Evolutionary conservation across 2,329 filamentous ascomycete genomes (phyloP), one percentile per base, ranked within the genome.

Genomic region (Ilyonectria destructans): DNA sequence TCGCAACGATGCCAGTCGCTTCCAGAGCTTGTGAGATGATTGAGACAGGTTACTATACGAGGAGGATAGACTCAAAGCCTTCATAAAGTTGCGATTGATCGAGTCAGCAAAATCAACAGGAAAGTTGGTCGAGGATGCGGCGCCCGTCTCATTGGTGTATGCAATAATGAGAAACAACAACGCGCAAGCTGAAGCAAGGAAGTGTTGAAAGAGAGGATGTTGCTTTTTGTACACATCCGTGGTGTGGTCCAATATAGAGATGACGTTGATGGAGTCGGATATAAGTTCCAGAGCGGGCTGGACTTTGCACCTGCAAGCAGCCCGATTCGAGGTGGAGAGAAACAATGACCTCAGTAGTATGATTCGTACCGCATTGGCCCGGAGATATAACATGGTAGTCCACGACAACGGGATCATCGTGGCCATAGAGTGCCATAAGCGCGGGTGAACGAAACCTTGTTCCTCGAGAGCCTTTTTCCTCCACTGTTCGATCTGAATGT

Each of bases 401-500:
- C 57, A 59, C 1, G 45, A 31, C 26, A 26, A 26, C 2, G 57
- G 57, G 4, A 45, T n/a, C 5, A 48, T 49, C 10, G 26, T 9
- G 12, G 31, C 31, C 10, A n/a, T 21, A 6, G 46, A 12, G 19
- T 35, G 21, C 29, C 58, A 51, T 13, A 51, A 37, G 17, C 46
- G 45, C 1, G 58, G 58, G 21, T 60, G 58, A n/a, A n/a, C 23
- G 23, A 51, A 51, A n/a, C 51, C 51, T 21, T 51, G 58, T 26
- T 51, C 46, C 23, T 60, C 46, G 2, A 60, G 33, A 4, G 58
- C 58, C 6, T 29, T 19, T 31, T 43, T 60, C 19, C 58, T 60
- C 58, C 58, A 60, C 23, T 60, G 45, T 17, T 60, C 58, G 2
- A 60, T 33, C 45, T 46, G 33, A n/a, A 60, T 51, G 29, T 60